A percentile compares a stretch with the other conserved stretches of the same genome.
phyloP scores from a whole-genome alignment of 345 rosid genomes.

The Jatropha curcas region DNA sequence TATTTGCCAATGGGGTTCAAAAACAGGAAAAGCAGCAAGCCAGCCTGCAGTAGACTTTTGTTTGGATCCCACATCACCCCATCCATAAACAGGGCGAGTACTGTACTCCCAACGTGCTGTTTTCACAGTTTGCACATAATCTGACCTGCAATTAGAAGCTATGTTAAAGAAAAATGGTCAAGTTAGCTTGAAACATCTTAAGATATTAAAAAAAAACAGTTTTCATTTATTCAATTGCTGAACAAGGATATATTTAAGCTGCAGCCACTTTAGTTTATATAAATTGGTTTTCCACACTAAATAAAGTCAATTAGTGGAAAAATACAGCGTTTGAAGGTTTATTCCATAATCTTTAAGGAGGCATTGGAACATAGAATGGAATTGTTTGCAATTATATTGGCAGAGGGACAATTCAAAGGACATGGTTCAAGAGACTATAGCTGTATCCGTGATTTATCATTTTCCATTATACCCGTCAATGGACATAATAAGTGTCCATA shows the following conservation, averaged over 20 bases:
- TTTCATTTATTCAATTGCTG: neutral
- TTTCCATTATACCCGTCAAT: neutral
- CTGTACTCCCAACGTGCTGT: conserved; percentile 94
- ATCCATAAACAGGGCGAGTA: conserved; percentile 87
- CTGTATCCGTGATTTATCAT: neutral
- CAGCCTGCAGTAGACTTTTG: conserved; percentile 98
- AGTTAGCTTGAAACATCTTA: neutral
- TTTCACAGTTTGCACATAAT: conserved; percentile 62
- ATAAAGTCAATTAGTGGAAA: neutral
- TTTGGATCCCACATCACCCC: conserved; percentile 79
- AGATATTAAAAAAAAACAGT: neutral
- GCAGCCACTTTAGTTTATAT: too few species aligned
- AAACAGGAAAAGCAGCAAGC: conserved; percentile 95
- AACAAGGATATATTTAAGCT: neutral
- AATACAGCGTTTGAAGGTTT: neutral
- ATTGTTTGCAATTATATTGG: neutral
- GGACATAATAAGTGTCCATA: neutral
- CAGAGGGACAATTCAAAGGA: neutral
- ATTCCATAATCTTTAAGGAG: neutral
- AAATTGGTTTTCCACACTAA: too few species aligned
- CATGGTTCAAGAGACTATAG: neutral
- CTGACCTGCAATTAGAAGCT: conserved; percentile 55
- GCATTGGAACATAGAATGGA: neutral
- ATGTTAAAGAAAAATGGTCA: conserved; percentile 9
- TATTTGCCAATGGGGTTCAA: conserved; percentile 99